These are phyloP conservation scores for Lentithecium fluviatile DNA, from an alignment of 495 filamentous ascomycete species.

Conservation along the genomic window DNA sequence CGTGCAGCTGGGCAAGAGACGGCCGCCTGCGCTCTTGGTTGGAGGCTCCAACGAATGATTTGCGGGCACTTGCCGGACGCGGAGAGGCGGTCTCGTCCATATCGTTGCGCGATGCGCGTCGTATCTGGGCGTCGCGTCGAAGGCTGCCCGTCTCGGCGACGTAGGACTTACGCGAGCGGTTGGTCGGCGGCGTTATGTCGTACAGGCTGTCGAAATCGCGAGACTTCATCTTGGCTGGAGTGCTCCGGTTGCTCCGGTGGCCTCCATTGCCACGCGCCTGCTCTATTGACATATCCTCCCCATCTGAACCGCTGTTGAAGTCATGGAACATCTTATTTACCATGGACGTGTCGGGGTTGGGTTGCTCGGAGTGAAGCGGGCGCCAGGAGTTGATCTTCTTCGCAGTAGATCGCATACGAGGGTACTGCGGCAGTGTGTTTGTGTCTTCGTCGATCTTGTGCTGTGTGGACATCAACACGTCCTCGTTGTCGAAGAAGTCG, in stretches of 20 bases:
- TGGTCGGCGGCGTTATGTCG: constrained; percentile 41
- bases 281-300: constrained; percentile 41
- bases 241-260: constrained; percentile 33
- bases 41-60: constrained; percentile 8
- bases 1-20: constrained; percentile 56
- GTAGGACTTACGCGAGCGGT: constrained; percentile 29
- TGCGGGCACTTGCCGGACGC: constrained; percentile 23
- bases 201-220: constrained; percentile 40
- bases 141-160: constrained; percentile 30
- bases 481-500: constrained; percentile 23
- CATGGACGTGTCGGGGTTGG: constrained; percentile 31
- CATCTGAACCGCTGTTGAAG: constrained; percentile 35
- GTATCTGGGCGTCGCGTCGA: constrained; percentile 37
- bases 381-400: constrained; percentile 34
- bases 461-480: constrained; percentile 34
- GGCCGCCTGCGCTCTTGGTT: constrained; percentile 29
- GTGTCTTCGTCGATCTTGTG: constrained; percentile 29
- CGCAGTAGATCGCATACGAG: constrained; percentile 34
- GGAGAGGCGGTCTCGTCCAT: constrained; percentile 12
- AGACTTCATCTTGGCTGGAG: constrained; percentile 29
- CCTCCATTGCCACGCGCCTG: constrained; percentile 26
- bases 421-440: constrained; percentile 22
- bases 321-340: constrained; percentile 35
- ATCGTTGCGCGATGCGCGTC: constrained; percentile 34
- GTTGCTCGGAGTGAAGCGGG: constrained; percentile 18